These are phyloP conservation scores for Pythium plurisporium DNA, from an alignment of 352 stramenopile species.

Conservation along the genomic window DNA sequence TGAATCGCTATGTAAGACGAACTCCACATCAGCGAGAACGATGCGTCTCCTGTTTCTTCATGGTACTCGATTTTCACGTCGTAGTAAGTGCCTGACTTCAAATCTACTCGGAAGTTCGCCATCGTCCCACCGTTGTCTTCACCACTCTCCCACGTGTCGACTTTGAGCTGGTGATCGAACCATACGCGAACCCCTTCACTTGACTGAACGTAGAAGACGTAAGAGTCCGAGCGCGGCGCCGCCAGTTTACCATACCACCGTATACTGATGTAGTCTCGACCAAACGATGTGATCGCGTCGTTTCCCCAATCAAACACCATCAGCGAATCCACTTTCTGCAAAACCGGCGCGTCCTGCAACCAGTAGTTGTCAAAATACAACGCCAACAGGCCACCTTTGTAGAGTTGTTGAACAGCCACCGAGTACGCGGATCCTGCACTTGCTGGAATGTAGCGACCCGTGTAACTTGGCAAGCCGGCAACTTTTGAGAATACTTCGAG, in stretches of 20 bases:
- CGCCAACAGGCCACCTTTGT: slow-evolving; percentile 83
- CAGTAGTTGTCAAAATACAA: slow-evolving; percentile 97
- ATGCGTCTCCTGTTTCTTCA: slow-evolving; percentile 88
- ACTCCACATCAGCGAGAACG: slow-evolving; percentile 88
- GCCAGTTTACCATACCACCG: slow-evolving; percentile 93
- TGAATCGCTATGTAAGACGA: slow-evolving; percentile 87
- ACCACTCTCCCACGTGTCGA: slow-evolving; percentile 88
- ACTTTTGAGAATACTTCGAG: slow-evolving; percentile 88
- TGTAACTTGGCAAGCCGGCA: slow-evolving; percentile 92
- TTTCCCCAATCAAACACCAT: slow-evolving; percentile 90
- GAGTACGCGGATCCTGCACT: slow-evolving; percentile 67
- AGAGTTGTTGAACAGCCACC: slow-evolving; percentile 89
- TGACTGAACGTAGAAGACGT: slow-evolving; percentile 91
- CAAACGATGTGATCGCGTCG: slow-evolving; percentile 90
- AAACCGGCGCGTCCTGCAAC: slow-evolving; percentile 89
- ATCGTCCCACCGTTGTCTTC: slow-evolving; percentile 40
- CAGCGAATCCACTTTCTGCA: slow-evolving; percentile 80
- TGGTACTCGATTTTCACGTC: slow-evolving; percentile 95
- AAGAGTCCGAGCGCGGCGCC: slow-evolving; percentile 73
- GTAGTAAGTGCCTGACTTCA: slow-evolving; percentile 81
- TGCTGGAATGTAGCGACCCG: slow-evolving; percentile 81
- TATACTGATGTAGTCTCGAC: slow-evolving; percentile 93
- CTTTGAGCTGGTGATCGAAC: slow-evolving; percentile 88
- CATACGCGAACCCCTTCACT: slow-evolving; percentile 93
- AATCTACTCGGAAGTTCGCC: slow-evolving; percentile 60